phyloP scores from a whole-genome alignment of 257 asterid genomes.

The Solanum chmielewskii region DNA sequence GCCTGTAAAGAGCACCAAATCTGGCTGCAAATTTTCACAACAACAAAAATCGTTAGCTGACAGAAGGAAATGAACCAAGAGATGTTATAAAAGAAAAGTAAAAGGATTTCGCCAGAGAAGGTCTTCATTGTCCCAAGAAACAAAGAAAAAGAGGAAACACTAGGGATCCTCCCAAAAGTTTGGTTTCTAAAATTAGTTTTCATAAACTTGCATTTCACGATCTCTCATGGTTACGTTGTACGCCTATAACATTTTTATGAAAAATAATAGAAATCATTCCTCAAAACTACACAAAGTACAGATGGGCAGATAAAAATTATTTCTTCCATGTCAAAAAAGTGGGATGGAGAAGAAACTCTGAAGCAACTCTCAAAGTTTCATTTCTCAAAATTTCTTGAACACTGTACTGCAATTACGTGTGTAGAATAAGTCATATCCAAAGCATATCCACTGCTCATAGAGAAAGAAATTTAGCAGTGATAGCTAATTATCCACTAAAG shows the following conservation, averaged over 20 bases:
- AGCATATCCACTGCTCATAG: not conserved
- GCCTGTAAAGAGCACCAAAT: constrained; percentile 95
- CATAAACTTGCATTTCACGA: not conserved
- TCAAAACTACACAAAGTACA: not conserved
- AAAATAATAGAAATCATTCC: not conserved
- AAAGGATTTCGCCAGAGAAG: not conserved
- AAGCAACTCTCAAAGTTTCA: not conserved
- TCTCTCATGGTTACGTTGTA: not conserved
- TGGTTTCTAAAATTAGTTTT: not conserved
- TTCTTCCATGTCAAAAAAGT: not conserved
- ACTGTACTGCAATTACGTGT: not conserved
- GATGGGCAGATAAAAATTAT: not conserved
- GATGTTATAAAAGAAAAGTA: not conserved
- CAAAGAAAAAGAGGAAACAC: not conserved
- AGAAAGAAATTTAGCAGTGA: not conserved
- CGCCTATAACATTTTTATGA: not conserved
- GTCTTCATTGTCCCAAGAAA: not conserved
- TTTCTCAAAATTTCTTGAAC: not conserved
- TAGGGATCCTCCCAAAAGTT: not conserved
- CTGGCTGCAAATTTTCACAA: constrained; percentile 65
- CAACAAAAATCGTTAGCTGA: constrained; percentile 11
- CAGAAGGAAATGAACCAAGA: constrained; percentile 7
- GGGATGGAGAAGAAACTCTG: not conserved
- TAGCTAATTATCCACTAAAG: not conserved
- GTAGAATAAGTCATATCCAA: not conserved